phyloP scores from a whole-genome alignment of 2,329 filamentous ascomycete species.

The Zelopaecilomyces penicillatus region DNA sequence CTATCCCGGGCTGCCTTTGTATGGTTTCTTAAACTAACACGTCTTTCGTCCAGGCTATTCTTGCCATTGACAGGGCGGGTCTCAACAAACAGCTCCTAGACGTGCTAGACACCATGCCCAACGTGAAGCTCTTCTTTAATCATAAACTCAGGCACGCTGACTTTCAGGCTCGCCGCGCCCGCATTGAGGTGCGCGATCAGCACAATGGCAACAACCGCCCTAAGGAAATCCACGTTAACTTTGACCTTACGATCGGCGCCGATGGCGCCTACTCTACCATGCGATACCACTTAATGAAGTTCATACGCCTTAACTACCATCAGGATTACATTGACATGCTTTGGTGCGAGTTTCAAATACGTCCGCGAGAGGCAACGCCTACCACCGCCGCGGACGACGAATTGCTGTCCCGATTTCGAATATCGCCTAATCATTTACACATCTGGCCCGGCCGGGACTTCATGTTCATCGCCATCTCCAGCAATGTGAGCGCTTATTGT shows the following conservation, averaged over 20 bases:
- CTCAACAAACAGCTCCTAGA: conserved; percentile 81
- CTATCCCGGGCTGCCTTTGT: background rate
- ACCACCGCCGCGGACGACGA: conserved; percentile 22
- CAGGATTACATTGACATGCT: conserved; percentile 94
- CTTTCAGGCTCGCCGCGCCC: conserved; percentile 69
- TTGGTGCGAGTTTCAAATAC: conserved; percentile 93
- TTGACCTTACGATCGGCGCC: conserved; percentile 88
- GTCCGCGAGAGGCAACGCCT: conserved; percentile 32
- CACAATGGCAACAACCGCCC: conserved; percentile 35
- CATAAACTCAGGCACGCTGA: conserved; percentile 90
- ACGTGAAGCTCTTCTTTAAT: conserved; percentile 87
- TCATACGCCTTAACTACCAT: conserved; percentile 76
- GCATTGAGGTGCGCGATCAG: conserved; percentile 61
- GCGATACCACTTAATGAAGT: conserved; percentile 95
- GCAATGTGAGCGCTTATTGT: conserved; percentile 36
- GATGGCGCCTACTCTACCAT: conserved; percentile 92
- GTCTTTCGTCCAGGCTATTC: conserved; percentile 73
- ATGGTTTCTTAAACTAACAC: background rate
- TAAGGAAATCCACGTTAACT: conserved; percentile 71
- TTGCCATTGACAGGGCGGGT: conserved; percentile 74
- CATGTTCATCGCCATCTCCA: conserved; percentile 98
- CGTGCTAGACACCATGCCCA: conserved; percentile 71
- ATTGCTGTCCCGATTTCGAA: conserved; percentile 51
- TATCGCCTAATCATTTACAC: conserved; percentile 88
- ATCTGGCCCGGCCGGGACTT: conserved; percentile 93